Conservation (phyloP, 1,284 basidiomycete genomes). For the Naganishia sp. region DNA sequence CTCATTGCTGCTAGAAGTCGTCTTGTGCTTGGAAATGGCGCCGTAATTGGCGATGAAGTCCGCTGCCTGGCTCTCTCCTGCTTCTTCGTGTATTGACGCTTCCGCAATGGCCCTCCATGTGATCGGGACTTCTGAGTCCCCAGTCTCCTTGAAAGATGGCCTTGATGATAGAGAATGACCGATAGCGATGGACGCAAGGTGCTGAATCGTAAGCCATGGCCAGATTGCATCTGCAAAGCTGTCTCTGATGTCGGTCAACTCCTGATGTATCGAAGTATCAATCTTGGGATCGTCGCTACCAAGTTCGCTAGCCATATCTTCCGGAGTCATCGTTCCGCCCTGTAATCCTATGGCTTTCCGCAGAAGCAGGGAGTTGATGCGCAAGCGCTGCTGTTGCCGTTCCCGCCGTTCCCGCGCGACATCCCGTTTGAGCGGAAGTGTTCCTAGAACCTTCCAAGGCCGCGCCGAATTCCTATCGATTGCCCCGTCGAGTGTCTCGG, state of each 20-base stretch:
- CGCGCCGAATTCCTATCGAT: conserved; percentile 33
- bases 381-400: conserved; percentile 64
- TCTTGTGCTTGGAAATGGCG: neutral
- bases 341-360: conserved; percentile 73
- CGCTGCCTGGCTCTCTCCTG: conserved; percentile 15
- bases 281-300: conserved; percentile 30
- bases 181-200: conserved; percentile 70
- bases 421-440: conserved; percentile 68
- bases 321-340: conserved; percentile 64
- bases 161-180: conserved; percentile 18
- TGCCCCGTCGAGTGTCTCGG: neutral
- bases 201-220: conserved; percentile 66
- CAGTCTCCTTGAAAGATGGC: neutral
- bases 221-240: conserved; percentile 70
- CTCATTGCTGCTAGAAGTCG: neutral
- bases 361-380: conserved; percentile 75
- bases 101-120: conserved; percentile 32
- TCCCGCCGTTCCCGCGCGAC: conserved; percentile 61
- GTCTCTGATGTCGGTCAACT: conserved; percentile 62
- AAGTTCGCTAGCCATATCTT: conserved; percentile 42
- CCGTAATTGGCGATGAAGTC: conserved; percentile 6
- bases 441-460: conserved; percentile 60
- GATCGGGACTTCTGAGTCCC: neutral
- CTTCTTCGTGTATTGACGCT: conserved; percentile 29
- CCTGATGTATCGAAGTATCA: conserved; percentile 36